Percentiles rank a stretch among this genome's conserved stretches.
These are phyloP conservation scores for Neodidymelliopsis sp. DNA, from an alignment of 2,329 filamentous ascomycete species.

Conservation along the genomic window DNA sequence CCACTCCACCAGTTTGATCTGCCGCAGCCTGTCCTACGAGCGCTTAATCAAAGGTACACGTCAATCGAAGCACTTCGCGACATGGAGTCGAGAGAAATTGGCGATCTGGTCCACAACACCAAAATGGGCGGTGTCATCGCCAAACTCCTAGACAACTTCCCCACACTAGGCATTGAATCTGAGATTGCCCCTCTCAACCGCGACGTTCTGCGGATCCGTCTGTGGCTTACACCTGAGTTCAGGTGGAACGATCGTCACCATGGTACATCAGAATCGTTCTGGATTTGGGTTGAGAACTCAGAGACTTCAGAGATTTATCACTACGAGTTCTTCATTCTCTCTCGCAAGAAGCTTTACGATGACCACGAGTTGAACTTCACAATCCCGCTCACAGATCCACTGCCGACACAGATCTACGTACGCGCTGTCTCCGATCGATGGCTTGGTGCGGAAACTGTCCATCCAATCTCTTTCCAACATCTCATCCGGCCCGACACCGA, in stretches of 20 bases:
- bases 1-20: slow-evolving; percentile 95
- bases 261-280: slow-evolving; percentile 94
- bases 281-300: slow-evolving; percentile 98
- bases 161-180: slow-evolving; percentile 86
- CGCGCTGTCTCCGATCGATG: slow-evolving; percentile 93
- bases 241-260: slow-evolving; percentile 93
- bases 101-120: slow-evolving; percentile 87
- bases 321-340: slow-evolving; percentile 95
- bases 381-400: slow-evolving; percentile 89
- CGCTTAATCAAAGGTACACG: slow-evolving; percentile 81
- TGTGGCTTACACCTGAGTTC: slow-evolving; percentile 89
- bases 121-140: slow-evolving; percentile 83
- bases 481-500: slow-evolving; percentile 97
- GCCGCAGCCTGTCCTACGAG: slow-evolving; percentile 79
- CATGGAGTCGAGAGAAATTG: slow-evolving; percentile 92
- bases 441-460: slow-evolving; percentile 95
- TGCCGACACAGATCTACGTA: slow-evolving; percentile 96
- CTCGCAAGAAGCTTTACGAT: slow-evolving; percentile 86
- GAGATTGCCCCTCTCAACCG: slow-evolving; percentile 96
- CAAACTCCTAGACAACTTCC: slow-evolving; percentile 87
- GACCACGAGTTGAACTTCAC: slow-evolving; percentile 99
- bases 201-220: slow-evolving; percentile 89
- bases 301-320: slow-evolving; percentile 98
- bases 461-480: slow-evolving; percentile 95
- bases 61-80: slow-evolving; percentile 87